phyloP scores from a whole-genome alignment of 2,329 filamentous ascomycete species.

The Fusarium nurragi region DNA sequence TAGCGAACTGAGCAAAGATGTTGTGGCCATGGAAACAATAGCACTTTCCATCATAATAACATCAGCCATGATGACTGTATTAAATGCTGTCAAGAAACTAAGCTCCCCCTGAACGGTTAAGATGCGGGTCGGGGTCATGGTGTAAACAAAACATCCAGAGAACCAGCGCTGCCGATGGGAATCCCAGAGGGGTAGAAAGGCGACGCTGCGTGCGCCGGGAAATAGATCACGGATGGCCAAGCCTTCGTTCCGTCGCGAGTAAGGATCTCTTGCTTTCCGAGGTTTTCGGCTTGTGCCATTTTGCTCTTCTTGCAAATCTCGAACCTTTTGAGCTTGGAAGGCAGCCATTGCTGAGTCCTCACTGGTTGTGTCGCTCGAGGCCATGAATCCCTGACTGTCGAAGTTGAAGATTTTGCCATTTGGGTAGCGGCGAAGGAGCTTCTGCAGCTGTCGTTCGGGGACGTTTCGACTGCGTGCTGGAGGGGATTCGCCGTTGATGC shows the following conservation, averaged over 20 bases:
- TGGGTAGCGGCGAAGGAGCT: conserved; percentile 52
- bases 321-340: neutral
- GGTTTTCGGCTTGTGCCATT: neutral
- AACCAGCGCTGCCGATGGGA: conserved; percentile 57
- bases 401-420: conserved; percentile 59
- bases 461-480: neutral
- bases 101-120: conserved; percentile 61
- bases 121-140: conserved; percentile 53
- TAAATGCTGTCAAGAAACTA: conserved; percentile 61
- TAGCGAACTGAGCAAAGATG: conserved; percentile 67
- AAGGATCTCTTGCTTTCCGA: conserved; percentile 6
- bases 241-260: conserved; percentile 32
- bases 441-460: conserved; percentile 16
- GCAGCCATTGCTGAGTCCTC: conserved; percentile 32
- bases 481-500: conserved; percentile 44
- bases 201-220: conserved; percentile 57
- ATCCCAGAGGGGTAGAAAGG: conserved; percentile 61
- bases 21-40: conserved; percentile 59
- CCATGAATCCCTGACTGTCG: conserved; percentile 50
- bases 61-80: conserved; percentile 66
- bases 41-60: conserved; percentile 55
- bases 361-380: conserved; percentile 45
- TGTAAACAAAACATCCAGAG: conserved; percentile 61
- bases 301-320: neutral
- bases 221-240: conserved; percentile 49